phyloP scores from a whole-genome alignment of 2,329 filamentous ascomycete species.

The Gaeumannomyces sp. region DNA sequence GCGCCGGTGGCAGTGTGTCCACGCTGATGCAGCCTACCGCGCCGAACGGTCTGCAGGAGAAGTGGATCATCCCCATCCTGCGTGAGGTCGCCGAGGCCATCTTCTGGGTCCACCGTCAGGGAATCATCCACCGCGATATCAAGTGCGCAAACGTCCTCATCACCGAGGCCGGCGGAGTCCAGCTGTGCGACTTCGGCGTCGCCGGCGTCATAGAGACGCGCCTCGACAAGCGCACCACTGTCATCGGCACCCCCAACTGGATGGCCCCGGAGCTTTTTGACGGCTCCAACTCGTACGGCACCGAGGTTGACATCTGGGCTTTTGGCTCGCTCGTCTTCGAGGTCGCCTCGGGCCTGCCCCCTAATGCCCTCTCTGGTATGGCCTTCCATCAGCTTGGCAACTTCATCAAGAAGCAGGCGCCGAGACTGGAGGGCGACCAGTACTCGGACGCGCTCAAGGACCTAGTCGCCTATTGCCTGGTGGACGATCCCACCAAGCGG shows the following conservation, averaged over 20 bases:
- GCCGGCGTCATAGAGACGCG: constrained; percentile 71
- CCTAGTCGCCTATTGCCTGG: constrained; percentile 67
- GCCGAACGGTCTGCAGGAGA: constrained; percentile 60
- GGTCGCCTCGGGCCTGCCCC: constrained; percentile 71
- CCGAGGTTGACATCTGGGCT: constrained; percentile 77
- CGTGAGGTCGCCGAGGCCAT: constrained; percentile 61
- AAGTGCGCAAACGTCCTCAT: constrained; percentile 77
- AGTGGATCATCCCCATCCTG: constrained; percentile 62
- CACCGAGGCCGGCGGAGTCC: constrained; percentile 68
- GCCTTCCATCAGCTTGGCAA: constrained; percentile 46
- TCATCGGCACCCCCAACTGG: constrained; percentile 79
- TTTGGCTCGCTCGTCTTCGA: constrained; percentile 77
- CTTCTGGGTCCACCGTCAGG: constrained; percentile 60
- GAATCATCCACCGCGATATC: constrained; percentile 66
- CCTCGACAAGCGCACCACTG: constrained; percentile 70
- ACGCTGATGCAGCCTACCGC: constrained; percentile 64
- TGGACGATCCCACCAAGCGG: constrained; percentile 60
- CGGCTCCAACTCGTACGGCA: constrained; percentile 55
- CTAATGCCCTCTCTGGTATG: constrained; percentile 54
- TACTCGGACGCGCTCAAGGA: constrained; percentile 65
- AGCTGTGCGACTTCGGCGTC: constrained; percentile 81
- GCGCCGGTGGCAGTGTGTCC: constrained; percentile 75
- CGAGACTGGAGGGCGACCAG: constrained; percentile 63
- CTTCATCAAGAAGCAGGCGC: constrained; percentile 55
- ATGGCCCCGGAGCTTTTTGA: constrained; percentile 78